Conservation (phyloP, 352 stramenopile genomes). For the Phytophthora syringae region DNA sequence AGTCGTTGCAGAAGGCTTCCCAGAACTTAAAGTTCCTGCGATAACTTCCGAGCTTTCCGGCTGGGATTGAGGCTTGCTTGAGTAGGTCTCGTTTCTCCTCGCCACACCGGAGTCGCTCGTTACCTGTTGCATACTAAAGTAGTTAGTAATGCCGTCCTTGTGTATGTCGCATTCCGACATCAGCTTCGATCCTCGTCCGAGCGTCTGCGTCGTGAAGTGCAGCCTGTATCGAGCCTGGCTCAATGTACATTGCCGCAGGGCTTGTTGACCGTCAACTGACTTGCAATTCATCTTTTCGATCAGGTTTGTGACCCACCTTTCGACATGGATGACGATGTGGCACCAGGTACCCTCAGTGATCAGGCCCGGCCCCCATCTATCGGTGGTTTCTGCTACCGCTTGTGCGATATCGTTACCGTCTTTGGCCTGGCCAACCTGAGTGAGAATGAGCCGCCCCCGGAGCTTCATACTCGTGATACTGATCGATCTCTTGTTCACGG, state of each 20-base stretch:
- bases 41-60: not conserved
- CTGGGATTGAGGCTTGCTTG: not conserved
- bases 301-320: not conserved
- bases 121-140: not conserved
- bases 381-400: not conserved
- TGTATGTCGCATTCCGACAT: slow-evolving; percentile 1
- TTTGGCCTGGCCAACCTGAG: not conserved
- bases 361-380: not conserved
- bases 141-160: not conserved
- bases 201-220: slow-evolving; percentile 5
- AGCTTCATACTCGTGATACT: slow-evolving; percentile 1
- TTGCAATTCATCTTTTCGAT: slow-evolving; percentile 8
- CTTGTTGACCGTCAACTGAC: not conserved
- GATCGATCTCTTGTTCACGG: not conserved
- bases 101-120: not conserved
- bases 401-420: not conserved
- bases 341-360: not conserved
- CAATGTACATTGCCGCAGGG: not conserved
- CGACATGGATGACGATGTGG: not conserved
- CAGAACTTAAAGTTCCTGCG: slow-evolving; percentile 13
- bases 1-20: slow-evolving; percentile 6
- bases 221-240: slow-evolving; percentile 11
- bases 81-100: not conserved
- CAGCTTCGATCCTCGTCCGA: slow-evolving; percentile 2
- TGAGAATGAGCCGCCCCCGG: not conserved